Conservation (phyloP, 2,329 filamentous ascomycete genomes). For the Fusarium veterinarium region DNA sequence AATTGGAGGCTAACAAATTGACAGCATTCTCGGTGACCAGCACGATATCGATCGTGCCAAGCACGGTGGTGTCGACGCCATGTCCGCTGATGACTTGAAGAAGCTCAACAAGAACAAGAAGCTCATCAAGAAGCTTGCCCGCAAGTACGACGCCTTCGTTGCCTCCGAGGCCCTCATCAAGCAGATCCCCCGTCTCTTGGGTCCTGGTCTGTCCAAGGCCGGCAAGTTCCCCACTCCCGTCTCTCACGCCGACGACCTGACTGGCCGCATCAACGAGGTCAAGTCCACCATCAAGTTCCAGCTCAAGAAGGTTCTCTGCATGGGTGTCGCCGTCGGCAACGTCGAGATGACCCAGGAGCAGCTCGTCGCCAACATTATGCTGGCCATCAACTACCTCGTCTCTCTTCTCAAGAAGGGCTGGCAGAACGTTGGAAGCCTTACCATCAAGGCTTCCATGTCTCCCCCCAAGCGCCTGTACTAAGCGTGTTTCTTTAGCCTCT, state of each 20-base stretch:
- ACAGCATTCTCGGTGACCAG: slow-evolving; percentile 74
- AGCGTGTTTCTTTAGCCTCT: slow-evolving; percentile 46
- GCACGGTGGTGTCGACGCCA: slow-evolving; percentile 98
- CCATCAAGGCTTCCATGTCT: slow-evolving; percentile 99
- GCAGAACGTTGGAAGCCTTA: slow-evolving; percentile 99
- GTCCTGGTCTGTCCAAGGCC: slow-evolving; percentile 98
- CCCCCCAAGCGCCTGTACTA: slow-evolving; percentile 99
- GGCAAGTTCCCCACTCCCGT: slow-evolving; percentile 99
- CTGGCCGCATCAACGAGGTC: slow-evolving; percentile 97
- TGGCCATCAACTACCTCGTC: slow-evolving; percentile 99
- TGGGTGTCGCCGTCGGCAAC: slow-evolving; percentile 99
- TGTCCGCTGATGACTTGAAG: slow-evolving; percentile 99
- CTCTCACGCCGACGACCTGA: slow-evolving; percentile 95
- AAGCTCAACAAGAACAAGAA: slow-evolving; percentile 99
- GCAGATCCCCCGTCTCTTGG: slow-evolving; percentile 99
- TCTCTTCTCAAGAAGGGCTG: slow-evolving; percentile 99
- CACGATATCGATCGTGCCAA: slow-evolving; percentile 99
- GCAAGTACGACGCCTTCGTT: slow-evolving; percentile 99
- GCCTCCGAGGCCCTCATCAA: slow-evolving; percentile 98
- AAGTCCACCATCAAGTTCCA: slow-evolving; percentile 99
- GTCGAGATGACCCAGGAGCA: slow-evolving; percentile 97
- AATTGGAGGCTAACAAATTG: slow-evolving; percentile 21
- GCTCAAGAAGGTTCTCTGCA: slow-evolving; percentile 99
- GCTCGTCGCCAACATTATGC: slow-evolving; percentile 98
- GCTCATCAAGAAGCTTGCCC: slow-evolving; percentile 99